A percentile compares a stretch with the other conserved stretches of the same genome.
Evolutionary conservation across 768 basidiomycete genomes (phyloP).

Genomic region (Xerocomus potaroensis): DNA sequence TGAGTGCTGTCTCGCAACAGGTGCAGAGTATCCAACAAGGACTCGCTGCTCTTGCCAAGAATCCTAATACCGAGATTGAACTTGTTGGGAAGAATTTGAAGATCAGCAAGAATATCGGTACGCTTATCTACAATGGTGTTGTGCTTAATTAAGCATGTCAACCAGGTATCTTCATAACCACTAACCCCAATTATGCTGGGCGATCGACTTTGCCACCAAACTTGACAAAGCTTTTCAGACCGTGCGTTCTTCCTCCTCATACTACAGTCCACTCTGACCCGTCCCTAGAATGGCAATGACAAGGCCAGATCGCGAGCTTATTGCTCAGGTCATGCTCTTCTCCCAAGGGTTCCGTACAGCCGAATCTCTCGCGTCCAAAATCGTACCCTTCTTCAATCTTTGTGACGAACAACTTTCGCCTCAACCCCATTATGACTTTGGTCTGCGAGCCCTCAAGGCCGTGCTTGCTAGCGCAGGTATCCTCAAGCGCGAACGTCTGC

Average conservation of each 20-base stretch:
- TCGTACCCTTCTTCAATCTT: constrained; percentile 99
- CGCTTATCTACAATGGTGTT: constrained; percentile 4
- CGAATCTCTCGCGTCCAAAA: constrained; percentile 95
- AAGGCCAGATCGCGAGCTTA: constrained; percentile 94
- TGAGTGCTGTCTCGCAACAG: constrained; percentile 98
- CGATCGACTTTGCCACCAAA: constrained; percentile 88
- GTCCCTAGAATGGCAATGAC: constrained; percentile 93
- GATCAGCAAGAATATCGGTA: constrained; percentile 92
- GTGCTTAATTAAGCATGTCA: constrained; percentile 7
- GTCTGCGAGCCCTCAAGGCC: constrained; percentile 93
- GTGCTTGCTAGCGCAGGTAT: constrained; percentile 97
- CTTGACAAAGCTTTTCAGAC: constrained; percentile 88
- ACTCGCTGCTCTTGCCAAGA: constrained; percentile 73
- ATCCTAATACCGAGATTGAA: constrained; percentile 89
- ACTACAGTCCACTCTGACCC: constrained; percentile 6
- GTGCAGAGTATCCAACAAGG: constrained; percentile 99
- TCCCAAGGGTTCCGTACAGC: constrained; percentile 99
- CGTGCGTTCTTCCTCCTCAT: constrained; percentile 47
- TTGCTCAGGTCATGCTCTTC: constrained; percentile 99
- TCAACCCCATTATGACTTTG: constrained; percentile 99
- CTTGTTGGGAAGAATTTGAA: constrained; percentile 91
- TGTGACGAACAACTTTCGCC: constrained; percentile 96
- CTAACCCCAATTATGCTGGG: constrained; percentile 98
- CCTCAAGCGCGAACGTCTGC: constrained; percentile 86
- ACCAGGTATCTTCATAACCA: constrained; percentile 95